Conservation (phyloP, 129 eudicot genomes). For the Oenanthe sinensis region DNA sequence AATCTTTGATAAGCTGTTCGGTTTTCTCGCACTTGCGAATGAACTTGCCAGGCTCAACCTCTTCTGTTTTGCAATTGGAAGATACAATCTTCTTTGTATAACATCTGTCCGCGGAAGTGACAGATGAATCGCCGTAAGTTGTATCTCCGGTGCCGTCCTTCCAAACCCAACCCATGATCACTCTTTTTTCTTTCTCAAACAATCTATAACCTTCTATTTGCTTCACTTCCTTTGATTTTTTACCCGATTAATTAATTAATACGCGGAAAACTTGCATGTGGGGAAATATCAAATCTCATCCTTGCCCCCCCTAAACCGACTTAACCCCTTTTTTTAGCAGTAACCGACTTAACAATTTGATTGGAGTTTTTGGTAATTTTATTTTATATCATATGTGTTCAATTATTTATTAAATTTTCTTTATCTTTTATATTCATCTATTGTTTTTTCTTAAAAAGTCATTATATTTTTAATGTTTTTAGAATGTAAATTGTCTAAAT, state of each 20-base stretch:
- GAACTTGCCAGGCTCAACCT: slow-evolving; percentile 86
- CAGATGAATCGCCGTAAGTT: slow-evolving; percentile 13
- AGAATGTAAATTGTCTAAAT: too few relatives aligned
- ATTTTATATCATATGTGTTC: too few relatives aligned
- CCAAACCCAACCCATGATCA: slow-evolving; percentile 56
- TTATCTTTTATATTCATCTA: too few relatives aligned
- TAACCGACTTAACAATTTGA: not conserved
- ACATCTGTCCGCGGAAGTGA: slow-evolving; percentile 22
- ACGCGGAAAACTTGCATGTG: not conserved
- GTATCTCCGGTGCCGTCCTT: slow-evolving; percentile 18
- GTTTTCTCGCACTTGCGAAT: slow-evolving; percentile 78
- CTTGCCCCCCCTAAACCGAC: not conserved
- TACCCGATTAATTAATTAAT: slow-evolving; percentile 3
- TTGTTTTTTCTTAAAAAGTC: too few relatives aligned
- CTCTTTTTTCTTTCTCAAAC: not conserved
- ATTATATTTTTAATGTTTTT: too few relatives aligned
- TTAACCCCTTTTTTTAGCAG: too few relatives aligned
- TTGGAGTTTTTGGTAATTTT: too few relatives aligned
- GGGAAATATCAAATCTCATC: not conserved
- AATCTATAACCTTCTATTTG: not conserved
- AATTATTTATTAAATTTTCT: too few relatives aligned
- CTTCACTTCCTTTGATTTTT: not conserved
- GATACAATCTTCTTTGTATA: slow-evolving; percentile 58
- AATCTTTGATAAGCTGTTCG: slow-evolving; percentile 56
- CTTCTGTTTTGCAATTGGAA: slow-evolving; percentile 76